Evolutionary conservation across 371 early-diverging fungal species (phyloP).

Genomic region (Phascolomyces articulosus): DNA sequence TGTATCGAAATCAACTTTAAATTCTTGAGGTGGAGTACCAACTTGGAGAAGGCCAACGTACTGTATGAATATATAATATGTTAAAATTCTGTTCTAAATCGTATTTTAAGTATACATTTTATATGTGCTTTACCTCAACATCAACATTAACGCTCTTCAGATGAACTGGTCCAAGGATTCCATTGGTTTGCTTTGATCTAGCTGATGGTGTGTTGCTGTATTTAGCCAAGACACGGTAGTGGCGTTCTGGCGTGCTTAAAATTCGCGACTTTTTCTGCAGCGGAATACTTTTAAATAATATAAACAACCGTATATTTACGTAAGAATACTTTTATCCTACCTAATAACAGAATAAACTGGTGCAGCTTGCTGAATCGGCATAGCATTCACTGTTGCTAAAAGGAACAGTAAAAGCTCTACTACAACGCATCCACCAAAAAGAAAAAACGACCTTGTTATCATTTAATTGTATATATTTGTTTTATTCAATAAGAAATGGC

Average conservation of each 20-base stretch:
- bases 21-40: slow-evolving; percentile 61
- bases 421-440: neutral
- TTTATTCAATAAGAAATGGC: neutral
- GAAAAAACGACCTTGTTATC: neutral
- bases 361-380: neutral
- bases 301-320: neutral
- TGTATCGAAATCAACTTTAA: slow-evolving; percentile 59
- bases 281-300: neutral
- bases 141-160: slow-evolving; percentile 34
- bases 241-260: slow-evolving; percentile 29
- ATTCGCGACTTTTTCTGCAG: slow-evolving; percentile 10
- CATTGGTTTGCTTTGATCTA: neutral
- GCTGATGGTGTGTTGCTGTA: slow-evolving; percentile 19
- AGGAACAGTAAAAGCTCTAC: neutral
- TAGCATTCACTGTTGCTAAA: neutral
- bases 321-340: neutral
- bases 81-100: no score
- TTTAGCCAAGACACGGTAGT: slow-evolving; percentile 26
- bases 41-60: slow-evolving; percentile 53
- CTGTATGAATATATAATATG: slow-evolving; percentile 15
- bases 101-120: no score
- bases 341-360: neutral
- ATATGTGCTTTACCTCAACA: slow-evolving; percentile 27
- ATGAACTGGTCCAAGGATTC: slow-evolving; percentile 14
- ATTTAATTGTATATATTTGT: neutral